Percentiles rank a stretch among this genome's conserved stretches.
These are phyloP conservation scores for Apiospora saccharicola DNA, from an alignment of 2,329 filamentous ascomycete species.

Conservation along the genomic window DNA sequence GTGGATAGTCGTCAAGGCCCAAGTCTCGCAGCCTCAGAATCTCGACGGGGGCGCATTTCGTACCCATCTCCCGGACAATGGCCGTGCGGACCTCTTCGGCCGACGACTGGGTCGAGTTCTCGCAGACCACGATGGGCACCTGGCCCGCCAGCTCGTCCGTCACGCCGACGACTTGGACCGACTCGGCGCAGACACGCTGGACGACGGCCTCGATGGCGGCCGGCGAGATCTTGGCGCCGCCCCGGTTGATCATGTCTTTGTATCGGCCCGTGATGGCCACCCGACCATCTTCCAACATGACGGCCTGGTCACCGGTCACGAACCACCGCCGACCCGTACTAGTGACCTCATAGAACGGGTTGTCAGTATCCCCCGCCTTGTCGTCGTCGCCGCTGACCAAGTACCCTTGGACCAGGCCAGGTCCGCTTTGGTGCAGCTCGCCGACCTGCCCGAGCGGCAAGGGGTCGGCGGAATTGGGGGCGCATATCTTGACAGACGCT, in stretches of 20 bases:
- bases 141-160: background rate
- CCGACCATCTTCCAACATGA: constrained; percentile 16
- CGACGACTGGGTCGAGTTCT: background rate
- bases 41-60: background rate
- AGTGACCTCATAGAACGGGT: background rate
- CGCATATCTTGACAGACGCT: background rate
- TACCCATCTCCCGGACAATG: background rate
- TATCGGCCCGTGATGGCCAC: constrained; percentile 22
- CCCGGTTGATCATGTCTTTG: constrained; percentile 24
- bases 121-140: background rate
- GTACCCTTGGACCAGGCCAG: constrained; percentile 2
- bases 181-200: background rate
- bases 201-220: constrained; percentile 19
- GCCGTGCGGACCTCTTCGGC: background rate
- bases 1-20: background rate
- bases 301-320: constrained; percentile 19
- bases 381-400: background rate
- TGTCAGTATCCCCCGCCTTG: background rate
- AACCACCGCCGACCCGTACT: background rate
- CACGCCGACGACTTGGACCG: background rate
- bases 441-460: constrained; percentile 13
- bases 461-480: background rate
- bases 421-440: constrained; percentile 24
- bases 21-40: background rate
- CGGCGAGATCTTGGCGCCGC: constrained; percentile 12